Base-by-base conservation (phyloP, 2,329 filamentous ascomycete genomes). In the Chrysosporium keratinophilum region DNA sequence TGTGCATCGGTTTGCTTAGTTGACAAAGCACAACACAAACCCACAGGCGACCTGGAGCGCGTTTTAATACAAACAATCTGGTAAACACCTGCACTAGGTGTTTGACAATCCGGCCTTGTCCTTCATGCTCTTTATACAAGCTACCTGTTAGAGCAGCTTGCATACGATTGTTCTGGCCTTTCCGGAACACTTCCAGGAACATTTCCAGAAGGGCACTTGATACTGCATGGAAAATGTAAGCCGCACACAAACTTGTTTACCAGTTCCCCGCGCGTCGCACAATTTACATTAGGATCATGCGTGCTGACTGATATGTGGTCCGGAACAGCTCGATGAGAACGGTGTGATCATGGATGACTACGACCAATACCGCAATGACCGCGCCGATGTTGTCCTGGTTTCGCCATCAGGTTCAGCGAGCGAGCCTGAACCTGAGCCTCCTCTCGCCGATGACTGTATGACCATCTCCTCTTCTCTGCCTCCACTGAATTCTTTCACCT, bases 331-430 rank as follows among this genome's bases (percentile, higher is more conserved):
- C 54, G 66, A 68, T 60, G 78, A 77, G 61, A 79, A 74, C 69
- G 80, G 82, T 62, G 82, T 82, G 78, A 73, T 82, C 67, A 74
- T 83, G 62, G 79, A 83, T 62, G 71, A 73, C 57, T 73, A 74
- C 59, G 74, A 75, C 52, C 71, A 78, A 58, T 80, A 80, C 64
- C 79, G 76, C 65, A 78, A 82, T 70, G 79, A 82, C 65, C 79
- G 80, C 67, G 75, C 76, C 56, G 72, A 80, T 64, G 79, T 82
- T 57, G 78, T 80, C 65, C 79, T 82, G 65, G 81, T 83, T 62
- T 78, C 78, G 43, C 77, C 77, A 56, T 76, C 79, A 59, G 79
- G 81, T 62, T 76, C 76, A 59, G 76, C 76, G 60, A 79, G 80
- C 70, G 72, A 72, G 59, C 69, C 77, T 42, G 76, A 77, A 62